Conservation (phyloP, 306 rosid genomes). For the Oxytropis ochrocephala region DNA sequence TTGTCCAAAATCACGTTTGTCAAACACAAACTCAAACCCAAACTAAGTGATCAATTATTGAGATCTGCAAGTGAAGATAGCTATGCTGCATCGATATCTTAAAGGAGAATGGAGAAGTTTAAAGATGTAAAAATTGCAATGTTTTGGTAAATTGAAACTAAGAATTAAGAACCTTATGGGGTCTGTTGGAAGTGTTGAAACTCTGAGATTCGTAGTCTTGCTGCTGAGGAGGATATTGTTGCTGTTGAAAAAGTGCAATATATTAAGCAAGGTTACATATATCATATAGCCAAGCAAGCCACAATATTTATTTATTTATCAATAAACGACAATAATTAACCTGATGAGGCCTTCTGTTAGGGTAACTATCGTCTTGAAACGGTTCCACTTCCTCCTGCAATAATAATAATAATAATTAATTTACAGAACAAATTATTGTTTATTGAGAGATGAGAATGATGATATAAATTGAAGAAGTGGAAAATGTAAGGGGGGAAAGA, state of each 20-base stretch:
- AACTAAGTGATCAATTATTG: neutral
- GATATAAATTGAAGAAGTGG: neutral
- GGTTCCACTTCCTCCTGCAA: conserved; percentile 12
- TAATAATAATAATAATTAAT: neutral
- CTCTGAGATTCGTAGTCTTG: conserved; percentile 15
- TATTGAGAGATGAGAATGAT: neutral
- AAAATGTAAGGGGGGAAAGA: neutral
- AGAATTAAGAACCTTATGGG: conserved; percentile 22
- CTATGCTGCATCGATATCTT: neutral
- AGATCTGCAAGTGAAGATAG: neutral
- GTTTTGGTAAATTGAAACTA: neutral
- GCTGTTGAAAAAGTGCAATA: neutral
- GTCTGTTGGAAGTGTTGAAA: neutral
- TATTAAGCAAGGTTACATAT: neutral
- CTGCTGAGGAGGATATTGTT: conserved; percentile 23
- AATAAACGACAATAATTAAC: neutral
- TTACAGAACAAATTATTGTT: no score
- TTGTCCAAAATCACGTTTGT: neutral
- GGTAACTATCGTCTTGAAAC: neutral
- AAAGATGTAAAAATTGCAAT: neutral
- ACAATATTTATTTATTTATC: neutral
- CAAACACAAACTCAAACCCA: neutral
- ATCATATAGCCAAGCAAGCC: no score
- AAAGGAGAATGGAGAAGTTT: neutral
- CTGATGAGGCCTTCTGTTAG: neutral